Evolutionary conservation across 306 rosid genomes (phyloP).

Genomic region (Quillaja saponaria): DNA sequence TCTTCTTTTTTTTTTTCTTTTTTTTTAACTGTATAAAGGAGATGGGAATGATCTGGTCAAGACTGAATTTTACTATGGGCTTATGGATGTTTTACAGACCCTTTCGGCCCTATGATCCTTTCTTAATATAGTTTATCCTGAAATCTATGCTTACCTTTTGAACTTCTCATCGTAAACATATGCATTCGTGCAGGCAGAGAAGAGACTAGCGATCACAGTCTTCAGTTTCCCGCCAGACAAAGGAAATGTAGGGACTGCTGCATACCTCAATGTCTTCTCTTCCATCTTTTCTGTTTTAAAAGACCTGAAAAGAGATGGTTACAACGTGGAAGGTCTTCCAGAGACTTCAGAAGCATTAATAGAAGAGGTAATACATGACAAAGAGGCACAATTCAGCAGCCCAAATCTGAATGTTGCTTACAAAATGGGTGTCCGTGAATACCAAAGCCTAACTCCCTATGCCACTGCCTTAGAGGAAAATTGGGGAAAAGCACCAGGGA

Average conservation of each 20-base stretch:
- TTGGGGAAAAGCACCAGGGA: constrained; percentile 98
- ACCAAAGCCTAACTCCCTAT: constrained; percentile 81
- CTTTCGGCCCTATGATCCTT: no score
- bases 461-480: constrained; percentile 82
- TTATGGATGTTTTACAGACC: not conserved
- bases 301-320: constrained; percentile 81
- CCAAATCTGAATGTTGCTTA: constrained; percentile 89
- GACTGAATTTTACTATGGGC: constrained; percentile 5
- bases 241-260: constrained; percentile 98
- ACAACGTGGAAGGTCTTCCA: constrained; percentile 86
- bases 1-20: no score
- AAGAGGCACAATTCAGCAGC: constrained; percentile 98
- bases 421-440: constrained; percentile 88
- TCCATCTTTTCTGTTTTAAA: constrained; percentile 87
- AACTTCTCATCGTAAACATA: not conserved
- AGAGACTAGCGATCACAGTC: constrained; percentile 86
- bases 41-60: not conserved
- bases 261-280: constrained; percentile 90
- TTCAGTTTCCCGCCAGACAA: constrained; percentile 99
- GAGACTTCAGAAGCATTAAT: constrained; percentile 91
- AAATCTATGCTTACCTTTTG: no score
- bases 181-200: constrained; percentile 61
- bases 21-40: not conserved
- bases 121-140: no score
- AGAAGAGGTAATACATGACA: constrained; percentile 89